Conservation (phyloP, 2,329 filamentous ascomycete genomes). For the Madurella mycetomatis region DNA sequence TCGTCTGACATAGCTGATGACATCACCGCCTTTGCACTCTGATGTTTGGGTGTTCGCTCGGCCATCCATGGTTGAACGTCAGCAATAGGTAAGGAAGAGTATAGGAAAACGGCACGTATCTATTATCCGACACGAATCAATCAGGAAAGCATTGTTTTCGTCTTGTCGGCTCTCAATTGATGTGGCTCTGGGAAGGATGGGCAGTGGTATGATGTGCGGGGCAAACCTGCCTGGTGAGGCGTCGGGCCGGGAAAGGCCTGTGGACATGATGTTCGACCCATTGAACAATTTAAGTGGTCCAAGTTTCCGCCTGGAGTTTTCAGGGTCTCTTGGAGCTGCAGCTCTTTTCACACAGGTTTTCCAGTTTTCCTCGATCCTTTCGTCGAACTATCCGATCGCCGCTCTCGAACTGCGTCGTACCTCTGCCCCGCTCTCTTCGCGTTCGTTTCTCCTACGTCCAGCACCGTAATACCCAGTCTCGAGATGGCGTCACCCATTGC, state of each 20-base stretch:
- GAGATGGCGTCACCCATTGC: constrained; percentile 53
- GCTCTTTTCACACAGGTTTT: neutral
- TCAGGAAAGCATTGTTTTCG: neutral
- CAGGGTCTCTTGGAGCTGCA: neutral
- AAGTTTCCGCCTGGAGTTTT: neutral
- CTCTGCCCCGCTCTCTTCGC: neutral
- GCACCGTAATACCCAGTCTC: neutral
- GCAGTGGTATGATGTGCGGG: neutral
- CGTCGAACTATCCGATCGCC: neutral
- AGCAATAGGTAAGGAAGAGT: neutral
- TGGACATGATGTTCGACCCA: constrained; percentile 1
- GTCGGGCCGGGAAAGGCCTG: constrained; percentile 2
- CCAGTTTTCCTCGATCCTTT: neutral
- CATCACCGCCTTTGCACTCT: constrained; percentile 5
- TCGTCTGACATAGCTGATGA: neutral
- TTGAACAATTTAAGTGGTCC: constrained; percentile 8
- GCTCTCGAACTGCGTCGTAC: neutral
- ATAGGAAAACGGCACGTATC: neutral
- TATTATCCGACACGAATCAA: neutral
- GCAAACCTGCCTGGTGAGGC: neutral
- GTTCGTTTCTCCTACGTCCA: neutral
- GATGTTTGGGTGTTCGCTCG: neutral
- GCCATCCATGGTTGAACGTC: neutral
- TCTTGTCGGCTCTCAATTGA: neutral
- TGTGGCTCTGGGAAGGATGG: neutral